phyloP scores from a whole-genome alignment of 192 early-diverging fungal species.

The Paraglomus brasilianum region DNA sequence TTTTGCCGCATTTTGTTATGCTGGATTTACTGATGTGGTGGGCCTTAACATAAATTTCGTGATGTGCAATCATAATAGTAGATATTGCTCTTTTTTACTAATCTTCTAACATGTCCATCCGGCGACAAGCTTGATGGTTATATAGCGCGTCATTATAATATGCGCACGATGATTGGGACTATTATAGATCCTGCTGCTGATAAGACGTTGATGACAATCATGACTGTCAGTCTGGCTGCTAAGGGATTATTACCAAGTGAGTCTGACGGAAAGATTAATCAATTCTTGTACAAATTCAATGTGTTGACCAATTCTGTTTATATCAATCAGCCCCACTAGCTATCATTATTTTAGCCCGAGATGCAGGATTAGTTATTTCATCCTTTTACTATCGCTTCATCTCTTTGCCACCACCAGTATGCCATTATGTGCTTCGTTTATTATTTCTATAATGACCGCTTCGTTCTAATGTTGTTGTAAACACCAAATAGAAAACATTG shows the following conservation, averaged over 20 bases:
- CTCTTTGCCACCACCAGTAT: conserved; percentile 79
- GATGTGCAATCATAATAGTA: not conserved
- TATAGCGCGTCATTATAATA: conserved; percentile 84
- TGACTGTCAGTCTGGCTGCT: conserved; percentile 76
- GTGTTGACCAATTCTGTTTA: conserved; percentile 21
- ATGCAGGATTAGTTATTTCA: conserved; percentile 73
- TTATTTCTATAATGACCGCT: not conserved
- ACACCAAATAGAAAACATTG: conserved; percentile 66
- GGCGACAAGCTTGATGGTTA: conserved; percentile 69
- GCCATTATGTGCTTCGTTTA: not conserved
- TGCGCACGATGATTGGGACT: conserved; percentile 83
- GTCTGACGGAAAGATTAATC: not conserved
- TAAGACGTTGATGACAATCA: conserved; percentile 87
- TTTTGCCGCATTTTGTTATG: conserved; percentile 72
- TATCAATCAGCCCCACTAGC: conserved; percentile 61
- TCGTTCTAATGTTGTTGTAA: not conserved
- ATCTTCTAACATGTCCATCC: not conserved
- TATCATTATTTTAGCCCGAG: conserved; percentile 80
- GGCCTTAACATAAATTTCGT: conserved; percentile 22
- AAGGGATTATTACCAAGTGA: conserved; percentile 71
- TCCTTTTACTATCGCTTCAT: conserved; percentile 86
- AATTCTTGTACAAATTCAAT: not conserved
- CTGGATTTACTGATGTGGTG: conserved; percentile 83
- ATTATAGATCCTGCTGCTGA: conserved; percentile 94
- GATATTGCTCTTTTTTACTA: not conserved